Evolutionary conservation across 768 basidiomycete genomes (phyloP).

Genomic region (Trametes maxima): DNA sequence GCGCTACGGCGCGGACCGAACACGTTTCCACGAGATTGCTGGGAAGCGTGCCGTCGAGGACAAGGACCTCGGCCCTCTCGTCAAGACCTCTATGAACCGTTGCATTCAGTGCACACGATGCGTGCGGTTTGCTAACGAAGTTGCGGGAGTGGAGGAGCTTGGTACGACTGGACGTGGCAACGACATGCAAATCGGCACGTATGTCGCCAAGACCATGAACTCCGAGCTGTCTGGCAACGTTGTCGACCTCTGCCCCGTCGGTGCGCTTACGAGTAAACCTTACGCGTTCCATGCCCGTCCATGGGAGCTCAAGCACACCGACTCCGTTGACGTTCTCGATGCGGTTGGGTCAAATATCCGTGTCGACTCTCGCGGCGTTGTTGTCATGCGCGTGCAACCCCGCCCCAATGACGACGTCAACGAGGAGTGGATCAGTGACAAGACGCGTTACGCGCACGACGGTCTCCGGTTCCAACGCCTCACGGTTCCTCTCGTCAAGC

Average conservation of each 20-base stretch:
- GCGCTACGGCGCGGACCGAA: constrained; percentile 97
- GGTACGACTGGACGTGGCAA: constrained; percentile 98
- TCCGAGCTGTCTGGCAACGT: constrained; percentile 98
- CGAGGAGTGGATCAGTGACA: constrained; percentile 99
- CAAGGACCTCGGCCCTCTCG: constrained; percentile 96
- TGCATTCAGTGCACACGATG: constrained; percentile 99
- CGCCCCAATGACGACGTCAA: constrained; percentile 97
- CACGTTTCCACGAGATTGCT: constrained; percentile 96
- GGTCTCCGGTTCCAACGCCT: constrained; percentile 94
- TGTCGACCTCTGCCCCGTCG: constrained; percentile 96
- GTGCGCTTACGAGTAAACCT: constrained; percentile 96
- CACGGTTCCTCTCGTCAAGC: constrained; percentile 87
- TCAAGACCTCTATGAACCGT: constrained; percentile 98
- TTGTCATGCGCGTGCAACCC: constrained; percentile 97
- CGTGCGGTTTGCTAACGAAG: constrained; percentile 98
- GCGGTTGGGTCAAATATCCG: constrained; percentile 97
- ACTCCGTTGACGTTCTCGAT: constrained; percentile 93
- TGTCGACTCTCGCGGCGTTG: constrained; percentile 91
- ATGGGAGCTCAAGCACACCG: constrained; percentile 99
- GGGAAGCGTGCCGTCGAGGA: constrained; percentile 98
- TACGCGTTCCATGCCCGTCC: constrained; percentile 97
- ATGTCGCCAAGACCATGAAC: constrained; percentile 96
- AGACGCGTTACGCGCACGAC: constrained; percentile 96
- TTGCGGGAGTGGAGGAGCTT: constrained; percentile 96
- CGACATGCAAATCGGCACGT: constrained; percentile 98